Evolutionary conservation across 495 filamentous ascomycete species (phyloP), one percentile per base, ranked within the genome.

Genomic region (Podospora anserina): DNA sequence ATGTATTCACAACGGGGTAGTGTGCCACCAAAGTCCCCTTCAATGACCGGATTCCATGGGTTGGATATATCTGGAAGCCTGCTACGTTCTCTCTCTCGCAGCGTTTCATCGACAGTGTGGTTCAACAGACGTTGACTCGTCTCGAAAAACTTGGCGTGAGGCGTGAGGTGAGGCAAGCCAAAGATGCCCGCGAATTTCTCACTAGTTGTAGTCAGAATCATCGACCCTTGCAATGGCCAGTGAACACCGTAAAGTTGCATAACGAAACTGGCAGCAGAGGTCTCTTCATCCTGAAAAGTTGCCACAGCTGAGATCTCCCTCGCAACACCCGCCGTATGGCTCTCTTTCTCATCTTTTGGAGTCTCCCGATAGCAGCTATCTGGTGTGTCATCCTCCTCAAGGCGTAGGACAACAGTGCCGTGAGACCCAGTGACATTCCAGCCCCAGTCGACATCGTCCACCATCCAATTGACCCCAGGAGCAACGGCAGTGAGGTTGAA

Each of bases 141-240:
- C 49, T 87, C 80, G 76, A 90, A 97, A 18, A 87, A 86, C 60
- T 88, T 83, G 19, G 83, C 74, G 16, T 87, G 88, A 16, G 91
- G 83, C 6, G 89, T 81, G 32, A 99, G 86, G 78, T 98, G 92
- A 23, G 95, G 94, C 68, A 98, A 78, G 26, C 89, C 88, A 75
- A 97, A 96, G 34, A 97, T 87, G 53, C 95, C 95, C 23, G 89
- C 85, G 75, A 93, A 97, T 80, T 96, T 97, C 76, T 96, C 91
- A 74, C 91, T 96, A 15, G 93, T 92, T 0, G 95, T 97, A 7
- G 88, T 91, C 64, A 97, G 76, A 18, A 97, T 78, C 56, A 96
- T 88, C 5, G 85, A 83, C 3, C 95, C 95, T 60, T 88, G 84
- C 28, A 85, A 81, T 28, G 89, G 88, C 81, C 91, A 94, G 81